Base-by-base conservation (phyloP, 2,329 filamentous ascomycete species). In the Arthrobotrys megalospora region DNA sequence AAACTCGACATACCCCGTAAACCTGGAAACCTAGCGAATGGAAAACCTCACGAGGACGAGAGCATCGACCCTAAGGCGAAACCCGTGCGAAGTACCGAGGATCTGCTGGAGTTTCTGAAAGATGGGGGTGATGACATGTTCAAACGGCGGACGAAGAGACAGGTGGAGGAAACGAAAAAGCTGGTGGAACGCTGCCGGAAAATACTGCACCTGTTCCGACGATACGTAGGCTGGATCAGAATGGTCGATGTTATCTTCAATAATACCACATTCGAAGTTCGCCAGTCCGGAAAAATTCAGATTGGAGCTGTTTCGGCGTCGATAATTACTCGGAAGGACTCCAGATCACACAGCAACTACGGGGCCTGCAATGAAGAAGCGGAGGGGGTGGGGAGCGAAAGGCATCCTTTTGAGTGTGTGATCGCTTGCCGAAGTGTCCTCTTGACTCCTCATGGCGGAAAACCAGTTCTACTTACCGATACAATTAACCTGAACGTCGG, bases 391-490 rank as follows among this genome's bases (percentile, higher is more conserved):
- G 28, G 48, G 32, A 7, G 14, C 21, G 72, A 63, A 52, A 90
- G 92, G 81, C 88, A 89, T 55, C 94, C 96, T 45, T 95, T 94
- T 1, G 96, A 99, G 86, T 99, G 96, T 95, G 95, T 96, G 80
- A 88, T 97, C 82, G 92, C 92, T 6, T 85, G 95, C 64, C 90
- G 93, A 77, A 97, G 94, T 84, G 89, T 98, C 55, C 87, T 98
- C 6, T 96, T 99, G 82, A 96, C 93, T 0, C 90, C 93, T 0
- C 91, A 96, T 72, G 94, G 93, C 38, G 79, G 79, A 21, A 94
- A 98, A 73, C 91, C 94, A 0, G 90, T 93, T 71, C 95, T 99
- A 84, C 86, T 99, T 1, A 86, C 99, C 80, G 96, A 99, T 84
- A 92, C 94, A 82, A 90, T 93, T 76, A 92, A 92, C 2, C 86